Evolutionary conservation across 1,284 basidiomycete species (phyloP), one percentile per base, ranked within the genome.

Genomic region (Rhodotorula sp.): DNA sequence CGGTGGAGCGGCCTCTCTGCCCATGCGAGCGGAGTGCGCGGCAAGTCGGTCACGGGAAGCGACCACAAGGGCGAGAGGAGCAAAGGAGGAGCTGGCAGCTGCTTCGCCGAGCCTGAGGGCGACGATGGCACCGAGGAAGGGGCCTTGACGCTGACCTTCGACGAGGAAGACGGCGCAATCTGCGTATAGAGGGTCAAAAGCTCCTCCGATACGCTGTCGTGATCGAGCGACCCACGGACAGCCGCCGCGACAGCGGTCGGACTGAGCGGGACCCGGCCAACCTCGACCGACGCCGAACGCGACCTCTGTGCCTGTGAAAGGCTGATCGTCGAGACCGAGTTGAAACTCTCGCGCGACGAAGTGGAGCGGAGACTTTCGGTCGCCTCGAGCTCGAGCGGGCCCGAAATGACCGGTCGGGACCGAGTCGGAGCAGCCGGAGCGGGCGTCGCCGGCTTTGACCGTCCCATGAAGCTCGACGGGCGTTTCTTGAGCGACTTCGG

Each of bases 341-440:
- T 16, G 26, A n/a, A 26, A 26, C 54, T 55, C 8, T 16, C 54
- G 23, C n/a, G 16, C 16, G 54, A 55, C 12, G 54, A n/a, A 26
- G 16, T 26, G 14, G 54, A 55, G 12, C 3, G 54, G 15, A 28
- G n/a, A 15, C 4, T 55, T 5, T 55, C 26, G 54, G 26, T 55
- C 8, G 38, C 58, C 19, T 71, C 38, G 0, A 71, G 62, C 49
- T 71, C 70, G 63, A 71, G 66, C 23, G 70, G 70, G 2, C 60
- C 70, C 10, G 67, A 71, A 23, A 71, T 64, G 60, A 68, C 34
- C 6, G 70, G 70, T 1, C 70, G 66, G 16, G 66, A 50, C 23
- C 19, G 62, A 45, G 6, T 8, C 12, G 21, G 47, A n/a, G 6
- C 62, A 62, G 26, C 57, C 12, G 28, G 48, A 28, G 26, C 23